Conservation (phyloP, 371 early-diverging fungal species). For the Mucor mucedo region DNA sequence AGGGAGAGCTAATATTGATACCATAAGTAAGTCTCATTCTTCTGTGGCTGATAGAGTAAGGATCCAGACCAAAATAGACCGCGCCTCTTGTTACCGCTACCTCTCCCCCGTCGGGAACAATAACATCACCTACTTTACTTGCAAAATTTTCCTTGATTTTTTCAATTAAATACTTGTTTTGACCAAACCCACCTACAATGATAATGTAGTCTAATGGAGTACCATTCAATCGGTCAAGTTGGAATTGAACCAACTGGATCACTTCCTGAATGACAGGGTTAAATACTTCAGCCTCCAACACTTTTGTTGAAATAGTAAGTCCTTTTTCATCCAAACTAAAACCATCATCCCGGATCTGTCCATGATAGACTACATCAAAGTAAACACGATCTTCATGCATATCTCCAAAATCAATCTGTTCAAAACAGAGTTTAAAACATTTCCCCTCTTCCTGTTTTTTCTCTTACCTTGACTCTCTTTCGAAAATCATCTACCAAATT, state of each 20-base stretch:
- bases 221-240: neutral
- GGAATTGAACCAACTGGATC: neutral
- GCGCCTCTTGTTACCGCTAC: neutral
- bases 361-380: no score
- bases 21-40: neutral
- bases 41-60: slow-evolving; percentile 1
- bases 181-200: neutral
- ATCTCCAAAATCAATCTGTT: no score
- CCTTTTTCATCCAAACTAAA: neutral
- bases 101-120: neutral
- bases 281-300: neutral
- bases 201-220: neutral
- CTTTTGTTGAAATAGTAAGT: neutral
- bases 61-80: neutral
- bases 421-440: no score
- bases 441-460: no score
- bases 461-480: no score
- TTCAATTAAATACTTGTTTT: neutral
- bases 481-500: neutral
- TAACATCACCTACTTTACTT: neutral
- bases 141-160: neutral
- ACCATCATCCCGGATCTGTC: neutral
- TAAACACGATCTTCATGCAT: no score
- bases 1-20: neutral
- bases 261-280: neutral